Percentiles rank a stretch among this genome's conserved stretches.
phyloP scores from a whole-genome alignment of 2,329 filamentous ascomycete genomes.

The Fusarium sp. region DNA sequence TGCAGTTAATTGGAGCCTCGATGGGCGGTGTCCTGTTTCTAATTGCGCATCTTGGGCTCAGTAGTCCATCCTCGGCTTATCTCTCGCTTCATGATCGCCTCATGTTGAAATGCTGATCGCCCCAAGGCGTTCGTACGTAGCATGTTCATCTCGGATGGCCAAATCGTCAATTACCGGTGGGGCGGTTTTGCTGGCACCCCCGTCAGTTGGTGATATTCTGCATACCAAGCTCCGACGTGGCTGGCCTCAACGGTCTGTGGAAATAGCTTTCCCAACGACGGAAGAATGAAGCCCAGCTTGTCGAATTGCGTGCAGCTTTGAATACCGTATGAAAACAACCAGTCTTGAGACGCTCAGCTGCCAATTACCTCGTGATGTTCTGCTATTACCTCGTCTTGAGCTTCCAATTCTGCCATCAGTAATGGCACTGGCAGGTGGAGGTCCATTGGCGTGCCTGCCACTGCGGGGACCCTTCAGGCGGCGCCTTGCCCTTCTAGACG shows the following conservation, averaged over 20 bases:
- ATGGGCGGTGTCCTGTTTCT: not conserved
- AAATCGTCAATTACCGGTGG: constrained; percentile 33
- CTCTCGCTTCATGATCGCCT: constrained; percentile 2
- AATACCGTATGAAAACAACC: not conserved
- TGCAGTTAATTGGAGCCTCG: not conserved
- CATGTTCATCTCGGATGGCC: constrained; percentile 32
- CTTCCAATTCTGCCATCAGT: constrained; percentile 5
- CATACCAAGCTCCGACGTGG: constrained; percentile 28
- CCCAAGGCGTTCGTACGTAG: constrained; percentile 5
- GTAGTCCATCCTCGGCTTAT: not conserved
- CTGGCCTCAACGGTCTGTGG: constrained; percentile 31
- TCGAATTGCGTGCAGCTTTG: not conserved
- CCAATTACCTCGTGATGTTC: constrained; percentile 5
- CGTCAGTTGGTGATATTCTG: constrained; percentile 29
- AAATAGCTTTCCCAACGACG: not conserved
- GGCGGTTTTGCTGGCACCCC: constrained; percentile 19
- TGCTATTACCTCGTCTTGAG: constrained; percentile 10
- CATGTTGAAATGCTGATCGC: constrained; percentile 31
- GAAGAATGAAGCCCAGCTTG: not conserved
- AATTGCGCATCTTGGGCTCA: not conserved
- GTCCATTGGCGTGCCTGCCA: constrained; percentile 33
- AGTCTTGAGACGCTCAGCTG: not conserved
- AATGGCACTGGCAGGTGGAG: constrained; percentile 29
- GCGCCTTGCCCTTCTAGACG: constrained; percentile 47
- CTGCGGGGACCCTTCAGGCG: constrained; percentile 37